A percentile compares a stretch with the other conserved stretches of the same genome.
These are phyloP conservation scores for Epithele typhae DNA, from an alignment of 768 basidiomycete species.

Conservation along the genomic window DNA sequence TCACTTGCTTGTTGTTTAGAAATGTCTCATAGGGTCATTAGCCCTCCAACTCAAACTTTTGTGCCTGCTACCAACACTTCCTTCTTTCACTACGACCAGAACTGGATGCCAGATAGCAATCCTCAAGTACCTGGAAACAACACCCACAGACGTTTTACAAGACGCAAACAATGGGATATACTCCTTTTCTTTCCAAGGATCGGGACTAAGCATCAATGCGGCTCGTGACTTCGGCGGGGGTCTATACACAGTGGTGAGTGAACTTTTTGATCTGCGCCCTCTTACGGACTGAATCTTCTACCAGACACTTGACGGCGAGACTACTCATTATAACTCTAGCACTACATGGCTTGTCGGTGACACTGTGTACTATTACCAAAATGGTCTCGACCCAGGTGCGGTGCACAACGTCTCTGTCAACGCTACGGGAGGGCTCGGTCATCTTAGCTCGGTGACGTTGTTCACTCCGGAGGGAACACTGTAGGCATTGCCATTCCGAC, in stretches of 20 bases:
- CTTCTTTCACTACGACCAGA: neutral
- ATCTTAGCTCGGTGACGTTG: slow-evolving; percentile 14
- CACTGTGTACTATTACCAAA: slow-evolving; percentile 57
- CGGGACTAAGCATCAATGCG: neutral
- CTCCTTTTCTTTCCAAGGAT: neutral
- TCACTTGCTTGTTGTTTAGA: too few relatives aligned
- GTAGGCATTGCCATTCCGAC: too few relatives aligned
- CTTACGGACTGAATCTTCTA: too few relatives aligned
- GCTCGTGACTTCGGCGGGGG: slow-evolving; percentile 20
- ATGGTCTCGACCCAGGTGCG: slow-evolving; percentile 46
- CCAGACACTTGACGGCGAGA: slow-evolving; percentile 38
- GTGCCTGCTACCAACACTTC: neutral
- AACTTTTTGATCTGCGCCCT: neutral
- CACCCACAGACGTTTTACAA: neutral
- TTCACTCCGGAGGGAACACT: neutral
- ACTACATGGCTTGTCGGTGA: slow-evolving; percentile 35
- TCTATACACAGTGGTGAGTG: slow-evolving; percentile 23
- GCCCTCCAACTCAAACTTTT: neutral
- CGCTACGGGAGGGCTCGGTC: slow-evolving; percentile 44
- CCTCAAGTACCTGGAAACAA: neutral
- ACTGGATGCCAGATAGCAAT: neutral
- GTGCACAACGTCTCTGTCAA: slow-evolving; percentile 47
- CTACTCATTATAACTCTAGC: slow-evolving; percentile 39
- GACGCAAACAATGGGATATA: too few relatives aligned
- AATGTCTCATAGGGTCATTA: neutral